Evolutionary conservation across 805 yeast genomes (phyloP).

Genomic region (Wickerhamomyces canadensis): DNA sequence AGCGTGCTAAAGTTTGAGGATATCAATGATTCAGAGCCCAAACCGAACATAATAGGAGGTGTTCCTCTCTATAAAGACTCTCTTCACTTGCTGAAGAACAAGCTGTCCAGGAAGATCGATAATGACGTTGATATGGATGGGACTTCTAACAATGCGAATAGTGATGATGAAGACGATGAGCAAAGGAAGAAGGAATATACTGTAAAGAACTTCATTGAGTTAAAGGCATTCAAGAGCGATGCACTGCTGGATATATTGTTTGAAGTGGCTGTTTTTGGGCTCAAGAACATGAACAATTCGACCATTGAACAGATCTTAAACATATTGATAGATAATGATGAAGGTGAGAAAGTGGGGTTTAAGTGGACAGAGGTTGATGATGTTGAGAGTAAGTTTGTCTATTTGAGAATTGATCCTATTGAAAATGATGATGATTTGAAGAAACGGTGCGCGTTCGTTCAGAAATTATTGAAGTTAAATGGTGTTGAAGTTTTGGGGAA

Average conservation of each 20-base stretch:
- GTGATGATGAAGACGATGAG: slow-evolving; percentile 1
- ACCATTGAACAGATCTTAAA: slow-evolving; percentile 31
- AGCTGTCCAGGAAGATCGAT: neutral
- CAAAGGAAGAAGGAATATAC: slow-evolving; percentile 4
- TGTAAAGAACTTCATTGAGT: slow-evolving; percentile 14
- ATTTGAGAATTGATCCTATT: slow-evolving; percentile 30
- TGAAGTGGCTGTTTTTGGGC: slow-evolving; percentile 29
- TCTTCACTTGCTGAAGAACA: slow-evolving; percentile 4
- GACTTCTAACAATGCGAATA: too few relatives aligned
- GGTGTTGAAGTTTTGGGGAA: slow-evolving; percentile 1
- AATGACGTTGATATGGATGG: too few relatives aligned
- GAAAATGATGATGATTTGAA: slow-evolving; percentile 1
- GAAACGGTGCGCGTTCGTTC: neutral
- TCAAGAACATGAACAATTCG: slow-evolving; percentile 27
- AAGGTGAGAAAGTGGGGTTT: slow-evolving; percentile 14
- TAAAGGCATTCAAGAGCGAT: slow-evolving; percentile 27
- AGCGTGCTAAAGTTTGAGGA: neutral
- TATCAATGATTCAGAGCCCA: neutral
- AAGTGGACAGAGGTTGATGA: slow-evolving; percentile 32
- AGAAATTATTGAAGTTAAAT: slow-evolving; percentile 2
- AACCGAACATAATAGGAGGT: slow-evolving; percentile 16
- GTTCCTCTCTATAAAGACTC: slow-evolving; percentile 15
- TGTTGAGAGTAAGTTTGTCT: slow-evolving; percentile 30
- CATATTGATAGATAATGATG: slow-evolving; percentile 8
- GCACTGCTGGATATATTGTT: slow-evolving; percentile 32